Evolutionary conservation across 106 monocot species (phyloP).

Genomic region (Apostasia shenzhenica): DNA sequence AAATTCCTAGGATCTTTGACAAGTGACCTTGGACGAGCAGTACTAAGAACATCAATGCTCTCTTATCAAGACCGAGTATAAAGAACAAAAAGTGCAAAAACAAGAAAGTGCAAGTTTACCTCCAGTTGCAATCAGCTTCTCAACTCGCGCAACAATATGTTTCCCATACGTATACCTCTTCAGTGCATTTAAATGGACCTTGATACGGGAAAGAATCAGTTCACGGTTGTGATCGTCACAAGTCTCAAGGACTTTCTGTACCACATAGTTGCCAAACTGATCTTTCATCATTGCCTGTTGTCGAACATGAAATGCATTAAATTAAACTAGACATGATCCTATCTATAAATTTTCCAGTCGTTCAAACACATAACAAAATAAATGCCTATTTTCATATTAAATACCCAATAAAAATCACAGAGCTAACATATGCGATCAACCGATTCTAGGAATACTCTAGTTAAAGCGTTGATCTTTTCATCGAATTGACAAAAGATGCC

Average conservation of each 20-base stretch:
- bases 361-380: too few relatives aligned
- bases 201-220: constrained; percentile 37
- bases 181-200: constrained; percentile 36
- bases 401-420: too few relatives aligned
- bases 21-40: neutral
- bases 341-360: too few relatives aligned
- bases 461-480: too few relatives aligned
- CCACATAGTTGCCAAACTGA: constrained; percentile 43
- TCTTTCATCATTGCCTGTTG: constrained; percentile 49
- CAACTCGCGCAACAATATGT: constrained; percentile 44
- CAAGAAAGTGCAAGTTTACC: constrained; percentile 7
- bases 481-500: too few relatives aligned
- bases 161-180: constrained; percentile 46
- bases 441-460: too few relatives aligned
- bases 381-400: too few relatives aligned
- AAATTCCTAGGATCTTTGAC: too few relatives aligned
- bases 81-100: neutral
- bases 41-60: neutral
- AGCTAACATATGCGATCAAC: too few relatives aligned
- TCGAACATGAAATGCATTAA: too few relatives aligned
- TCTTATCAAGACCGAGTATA: neutral
- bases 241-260: constrained; percentile 40
- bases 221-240: constrained; percentile 41
- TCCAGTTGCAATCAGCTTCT: constrained; percentile 44
- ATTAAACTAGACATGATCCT: too few relatives aligned